Evolutionary conservation across 2,329 filamentous ascomycete species (phyloP), one percentile per base, ranked within the genome.

Genomic region (Fusarium citri): DNA sequence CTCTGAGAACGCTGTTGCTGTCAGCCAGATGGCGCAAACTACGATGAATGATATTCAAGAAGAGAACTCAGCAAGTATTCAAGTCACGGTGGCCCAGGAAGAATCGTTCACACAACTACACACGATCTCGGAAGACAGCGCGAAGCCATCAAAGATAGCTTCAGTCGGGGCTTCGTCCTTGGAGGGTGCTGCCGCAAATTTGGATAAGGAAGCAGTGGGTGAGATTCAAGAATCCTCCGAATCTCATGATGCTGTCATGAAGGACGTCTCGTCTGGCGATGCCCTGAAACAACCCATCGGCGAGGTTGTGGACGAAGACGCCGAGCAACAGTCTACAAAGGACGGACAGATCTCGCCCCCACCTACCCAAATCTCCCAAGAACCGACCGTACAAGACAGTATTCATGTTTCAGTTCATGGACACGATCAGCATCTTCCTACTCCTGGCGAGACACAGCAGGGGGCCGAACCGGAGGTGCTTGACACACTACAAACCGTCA

Each of bases 371-470:
- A 10, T 48, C 20, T 54, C 59, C 37, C 64, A 65, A 41, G 34
- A 56, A 54, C 73, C 71, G n/a, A 45, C 45, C 23, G 45, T 55
- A 25, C 60, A 67, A 54, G 55, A 47, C 40, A 59, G 37, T 40
- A 64, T 55, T 28, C 37, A 59, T 14, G 26, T 66, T 22, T 64
- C 64, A 20, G 56, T 55, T n/a, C 53, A 66, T 28, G 55, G 56
- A 20, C 59, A 58, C 22, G 48, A 20, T 40, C 59, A 61, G 37
- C 65, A 71, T 55, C 66, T 72, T 55, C 66, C 71, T 54, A 74
- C 72, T 41, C 74, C 69, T 30, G 55, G 59, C 25, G 74, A 73
- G 49, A 73, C 72, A 34, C 74, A 75, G 42, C 59, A 61, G 22
- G 47, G 59, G 26, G 55, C 68, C 11, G 59, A 73, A 31, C 50